Evolutionary conservation across 2,329 filamentous ascomycete species (phyloP), one percentile per base, ranked within the genome.

Genomic region (Fusarium verticillioides): DNA sequence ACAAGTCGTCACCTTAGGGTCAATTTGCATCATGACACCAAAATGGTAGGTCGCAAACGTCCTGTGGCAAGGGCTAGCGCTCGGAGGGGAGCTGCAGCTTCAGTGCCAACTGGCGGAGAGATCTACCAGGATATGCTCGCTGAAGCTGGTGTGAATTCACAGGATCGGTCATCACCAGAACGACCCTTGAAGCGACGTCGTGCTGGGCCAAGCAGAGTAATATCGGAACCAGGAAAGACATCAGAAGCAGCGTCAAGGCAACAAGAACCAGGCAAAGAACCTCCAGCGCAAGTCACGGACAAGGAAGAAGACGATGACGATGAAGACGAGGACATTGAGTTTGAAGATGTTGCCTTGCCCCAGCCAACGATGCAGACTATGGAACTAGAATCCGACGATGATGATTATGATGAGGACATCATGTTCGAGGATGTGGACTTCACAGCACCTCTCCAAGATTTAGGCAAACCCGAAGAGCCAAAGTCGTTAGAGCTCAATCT

Each of bases 401-500:
- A 85, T 32, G 30, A 32, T 32, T 83, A 83, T 7, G 82, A 84
- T 2, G 82, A 84, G 16, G 82, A 84, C 11, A 70, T 85, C 10
- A 73, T 82, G 10, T 86, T 89, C 63, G 86, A 89, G 60, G 84
- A 89, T 50, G 81, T 89, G 21, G 82, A 86, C 43, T 83, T 89
- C 52, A 79, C 80, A 7, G 71, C 77, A 6, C 60, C 75, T n/a
- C 66, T 80, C 10, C 65, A 74, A 54, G 67, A 79, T 53, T 52
- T 72, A 12, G 75, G 62, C 12, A 53, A 70, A 5, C 53, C 75
- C 4, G 76, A 81, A 32, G 71, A 77, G 28, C 75, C 81, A 9
- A 78, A 80, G 46, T 83, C 83, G 15, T 77, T 90, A 7, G 86
- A 86, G 64, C 84, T 91, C 50, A 87, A 90, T 71, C 80, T 90